A percentile compares a stretch with the other conserved stretches of the same genome.
phyloP scores from a whole-genome alignment of 129 eudicot species.

The Saussurea involucrata region DNA sequence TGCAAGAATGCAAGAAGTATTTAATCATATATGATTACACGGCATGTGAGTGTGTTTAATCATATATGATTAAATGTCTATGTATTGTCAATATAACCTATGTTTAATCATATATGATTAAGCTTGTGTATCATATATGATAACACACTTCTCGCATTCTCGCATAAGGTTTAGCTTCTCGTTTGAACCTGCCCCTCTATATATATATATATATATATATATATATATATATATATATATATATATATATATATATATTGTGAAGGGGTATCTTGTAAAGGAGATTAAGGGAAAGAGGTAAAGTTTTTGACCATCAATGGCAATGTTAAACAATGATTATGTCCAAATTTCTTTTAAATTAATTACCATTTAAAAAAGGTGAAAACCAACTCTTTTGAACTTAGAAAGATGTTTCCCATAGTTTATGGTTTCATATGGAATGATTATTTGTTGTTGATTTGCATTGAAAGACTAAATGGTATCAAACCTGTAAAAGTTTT shows the following conservation, averaged over 20 bases:
- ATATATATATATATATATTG: slow-evolving; percentile 23
- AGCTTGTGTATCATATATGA: no score
- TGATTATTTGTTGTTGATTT: slow-evolving; percentile 12
- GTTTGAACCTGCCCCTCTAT: no score
- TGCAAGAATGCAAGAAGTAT: no score
- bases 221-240: no score
- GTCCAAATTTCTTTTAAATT: slow-evolving; percentile 31
- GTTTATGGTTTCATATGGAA: slow-evolving; percentile 13
- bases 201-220: no score
- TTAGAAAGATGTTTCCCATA: slow-evolving; percentile 14
- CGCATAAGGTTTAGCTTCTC: no score
- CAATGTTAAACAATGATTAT: slow-evolving; percentile 62
- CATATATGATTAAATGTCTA: no score
- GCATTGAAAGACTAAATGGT: slow-evolving; percentile 12
- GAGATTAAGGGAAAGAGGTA: slow-evolving; percentile 30
- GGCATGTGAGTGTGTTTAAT: no score
- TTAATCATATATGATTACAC: no score
- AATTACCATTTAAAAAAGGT: slow-evolving; percentile 19
- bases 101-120: no score
- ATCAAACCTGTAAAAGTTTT: slow-evolving; percentile 1
- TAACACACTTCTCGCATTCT: no score
- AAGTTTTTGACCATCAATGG: slow-evolving; percentile 45
- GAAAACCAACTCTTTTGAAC: slow-evolving; percentile 21
- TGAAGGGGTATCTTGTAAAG: slow-evolving; percentile 31
- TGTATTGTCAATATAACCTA: no score